Evolutionary conservation across 495 filamentous ascomycete species (phyloP).

Genomic region (Aspergillus incahuasiensis): DNA sequence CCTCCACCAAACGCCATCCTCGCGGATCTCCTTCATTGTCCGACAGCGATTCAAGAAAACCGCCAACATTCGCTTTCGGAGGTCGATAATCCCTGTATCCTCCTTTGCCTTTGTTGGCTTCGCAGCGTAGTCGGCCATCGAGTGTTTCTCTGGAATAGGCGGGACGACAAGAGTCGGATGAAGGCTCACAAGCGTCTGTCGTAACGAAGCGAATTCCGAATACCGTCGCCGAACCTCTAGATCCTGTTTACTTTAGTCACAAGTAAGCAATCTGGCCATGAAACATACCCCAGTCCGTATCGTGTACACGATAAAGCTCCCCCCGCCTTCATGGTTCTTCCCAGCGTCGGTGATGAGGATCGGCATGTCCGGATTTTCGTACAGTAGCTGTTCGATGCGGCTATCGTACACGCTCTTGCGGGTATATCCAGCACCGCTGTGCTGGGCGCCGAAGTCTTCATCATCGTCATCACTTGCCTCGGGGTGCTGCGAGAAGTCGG

Average conservation of each 20-base stretch:
- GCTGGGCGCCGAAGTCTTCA: conserved; percentile 28
- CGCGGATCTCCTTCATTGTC: conserved; percentile 84
- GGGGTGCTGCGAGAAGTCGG: conserved; percentile 51
- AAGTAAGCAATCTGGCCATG: neutral
- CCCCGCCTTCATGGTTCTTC: conserved; percentile 87
- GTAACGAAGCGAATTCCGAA: conserved; percentile 92
- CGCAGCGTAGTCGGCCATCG: conserved; percentile 96
- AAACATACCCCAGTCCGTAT: conserved; percentile 82
- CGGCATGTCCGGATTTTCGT: conserved; percentile 84
- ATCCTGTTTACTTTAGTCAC: conserved; percentile 51
- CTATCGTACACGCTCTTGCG: conserved; percentile 88
- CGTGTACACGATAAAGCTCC: conserved; percentile 92
- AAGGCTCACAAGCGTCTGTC: conserved; percentile 80
- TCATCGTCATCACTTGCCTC: conserved; percentile 61
- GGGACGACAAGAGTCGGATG: conserved; percentile 94
- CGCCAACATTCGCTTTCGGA: conserved; percentile 90
- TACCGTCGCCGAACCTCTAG: conserved; percentile 92
- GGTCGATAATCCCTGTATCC: conserved; percentile 90
- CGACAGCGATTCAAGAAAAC: conserved; percentile 93
- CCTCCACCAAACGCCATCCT: conserved; percentile 95
- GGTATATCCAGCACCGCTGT: conserved; percentile 34
- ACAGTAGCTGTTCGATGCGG: conserved; percentile 91
- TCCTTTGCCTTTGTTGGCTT: conserved; percentile 98
- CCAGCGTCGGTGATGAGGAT: conserved; percentile 91
- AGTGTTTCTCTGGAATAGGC: conserved; percentile 97